Evolutionary conservation across 176 grass and related monocot species (phyloP).

Genomic region (Bolboschoenus planiculmis): DNA sequence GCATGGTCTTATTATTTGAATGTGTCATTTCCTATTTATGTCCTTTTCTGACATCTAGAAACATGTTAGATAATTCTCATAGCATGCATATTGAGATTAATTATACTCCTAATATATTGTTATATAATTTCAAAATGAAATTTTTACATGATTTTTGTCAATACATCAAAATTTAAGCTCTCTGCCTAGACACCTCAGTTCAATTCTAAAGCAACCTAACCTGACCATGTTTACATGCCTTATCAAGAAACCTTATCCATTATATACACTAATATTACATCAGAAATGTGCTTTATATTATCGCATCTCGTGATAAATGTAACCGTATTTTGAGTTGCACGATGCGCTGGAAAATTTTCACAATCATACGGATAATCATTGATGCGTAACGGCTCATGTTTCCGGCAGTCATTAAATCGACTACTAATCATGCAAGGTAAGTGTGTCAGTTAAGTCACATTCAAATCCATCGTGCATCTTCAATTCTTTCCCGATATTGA

Average conservation of each 20-base stretch:
- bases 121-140: not conserved
- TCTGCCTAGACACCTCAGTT: not conserved
- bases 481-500: constrained; percentile 15
- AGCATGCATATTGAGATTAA: not conserved
- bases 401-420: not conserved
- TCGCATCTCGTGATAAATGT: not conserved
- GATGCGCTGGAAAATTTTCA: not conserved
- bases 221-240: not conserved
- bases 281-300: not conserved
- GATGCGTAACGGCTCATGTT: not conserved
- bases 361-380: not conserved
- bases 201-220: not conserved
- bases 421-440: not conserved
- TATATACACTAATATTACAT: not conserved
- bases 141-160: not conserved
- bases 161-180: not conserved
- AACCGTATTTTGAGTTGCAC: not conserved
- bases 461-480: not conserved
- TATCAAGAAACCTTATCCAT: not conserved
- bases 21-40: constrained; percentile 12
- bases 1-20: not conserved
- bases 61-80: not conserved
- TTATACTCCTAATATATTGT: not conserved
- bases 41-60: not conserved
- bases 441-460: constrained; percentile 26